phyloP scores from a whole-genome alignment of 1,284 basidiomycete species.

The Taiwanofungus camphoratus region DNA sequence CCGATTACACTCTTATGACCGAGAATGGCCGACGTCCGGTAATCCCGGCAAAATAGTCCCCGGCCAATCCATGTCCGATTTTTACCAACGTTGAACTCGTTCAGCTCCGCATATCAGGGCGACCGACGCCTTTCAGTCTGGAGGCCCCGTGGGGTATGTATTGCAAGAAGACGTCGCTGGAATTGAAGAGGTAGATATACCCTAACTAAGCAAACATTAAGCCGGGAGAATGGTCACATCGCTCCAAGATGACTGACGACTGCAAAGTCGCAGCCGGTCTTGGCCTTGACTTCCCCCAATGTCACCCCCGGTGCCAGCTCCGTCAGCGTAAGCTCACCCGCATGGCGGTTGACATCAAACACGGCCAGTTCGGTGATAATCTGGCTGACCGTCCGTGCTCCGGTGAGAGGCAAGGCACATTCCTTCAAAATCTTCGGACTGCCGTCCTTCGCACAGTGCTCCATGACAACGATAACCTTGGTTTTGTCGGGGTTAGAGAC shows the following conservation, averaged over 20 bases:
- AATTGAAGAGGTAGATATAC: too few relatives aligned
- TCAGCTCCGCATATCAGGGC: too few relatives aligned
- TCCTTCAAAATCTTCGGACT: slow-evolving; percentile 83
- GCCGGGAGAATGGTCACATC: slow-evolving; percentile 17
- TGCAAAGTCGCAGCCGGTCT: slow-evolving; percentile 82
- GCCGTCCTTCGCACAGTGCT: slow-evolving; percentile 90
- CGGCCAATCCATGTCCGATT: too few relatives aligned
- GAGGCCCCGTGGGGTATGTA: too few relatives aligned
- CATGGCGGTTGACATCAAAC: slow-evolving; percentile 81
- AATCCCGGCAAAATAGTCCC: too few relatives aligned
- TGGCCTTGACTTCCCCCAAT: slow-evolving; percentile 80
- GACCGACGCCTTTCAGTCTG: too few relatives aligned
- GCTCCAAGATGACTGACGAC: slow-evolving; percentile 33
- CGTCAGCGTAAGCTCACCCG: slow-evolving; percentile 69
- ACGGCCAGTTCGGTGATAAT: slow-evolving; percentile 95
- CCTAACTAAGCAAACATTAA: not conserved
- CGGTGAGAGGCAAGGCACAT: slow-evolving; percentile 86
- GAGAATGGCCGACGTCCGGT: too few relatives aligned
- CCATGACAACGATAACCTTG: slow-evolving; percentile 85
- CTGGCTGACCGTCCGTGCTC: slow-evolving; percentile 79
- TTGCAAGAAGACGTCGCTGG: too few relatives aligned
- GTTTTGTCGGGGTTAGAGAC: slow-evolving; percentile 93
- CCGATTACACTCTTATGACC: too few relatives aligned
- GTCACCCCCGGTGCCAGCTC: slow-evolving; percentile 84
- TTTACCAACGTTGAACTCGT: too few relatives aligned